phyloP scores from a whole-genome alignment of 2,329 filamentous ascomycete species.

The Botryotinia calthae region DNA sequence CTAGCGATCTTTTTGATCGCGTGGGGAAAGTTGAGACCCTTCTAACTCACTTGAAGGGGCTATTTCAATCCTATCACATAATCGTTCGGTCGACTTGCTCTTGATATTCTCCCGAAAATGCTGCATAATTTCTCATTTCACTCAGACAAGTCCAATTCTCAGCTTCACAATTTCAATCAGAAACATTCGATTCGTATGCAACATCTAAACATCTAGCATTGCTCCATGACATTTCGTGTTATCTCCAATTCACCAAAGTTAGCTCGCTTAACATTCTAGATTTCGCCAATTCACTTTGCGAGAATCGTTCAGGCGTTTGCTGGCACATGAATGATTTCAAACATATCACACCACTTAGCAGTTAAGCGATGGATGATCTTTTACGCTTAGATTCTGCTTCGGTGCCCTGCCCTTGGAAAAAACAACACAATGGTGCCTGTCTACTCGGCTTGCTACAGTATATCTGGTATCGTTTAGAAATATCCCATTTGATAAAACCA shows the following conservation, averaged over 20 bases:
- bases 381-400: no score
- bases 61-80: rapidly evolving
- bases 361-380: no score
- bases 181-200: background rate
- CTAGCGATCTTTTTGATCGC: no score
- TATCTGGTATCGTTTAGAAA: no score
- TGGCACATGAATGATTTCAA: background rate
- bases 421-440: no score
- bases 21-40: rapidly evolving
- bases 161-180: background rate
- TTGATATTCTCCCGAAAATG: background rate
- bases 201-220: background rate
- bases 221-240: rapidly evolving
- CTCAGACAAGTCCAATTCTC: rapidly evolving
- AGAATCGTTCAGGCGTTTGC: background rate
- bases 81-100: rapidly evolving
- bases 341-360: background rate
- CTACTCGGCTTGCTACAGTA: no score
- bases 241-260: background rate
- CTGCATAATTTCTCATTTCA: background rate
- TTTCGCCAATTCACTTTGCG: background rate
- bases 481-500: no score
- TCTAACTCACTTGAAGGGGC: background rate
- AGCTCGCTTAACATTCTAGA: rapidly evolving
- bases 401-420: no score